A percentile compares a stretch with the other conserved stretches of the same genome.
Conservation (phyloP, 257 asterid genomes). For the Eustoma russellianum region DNA sequence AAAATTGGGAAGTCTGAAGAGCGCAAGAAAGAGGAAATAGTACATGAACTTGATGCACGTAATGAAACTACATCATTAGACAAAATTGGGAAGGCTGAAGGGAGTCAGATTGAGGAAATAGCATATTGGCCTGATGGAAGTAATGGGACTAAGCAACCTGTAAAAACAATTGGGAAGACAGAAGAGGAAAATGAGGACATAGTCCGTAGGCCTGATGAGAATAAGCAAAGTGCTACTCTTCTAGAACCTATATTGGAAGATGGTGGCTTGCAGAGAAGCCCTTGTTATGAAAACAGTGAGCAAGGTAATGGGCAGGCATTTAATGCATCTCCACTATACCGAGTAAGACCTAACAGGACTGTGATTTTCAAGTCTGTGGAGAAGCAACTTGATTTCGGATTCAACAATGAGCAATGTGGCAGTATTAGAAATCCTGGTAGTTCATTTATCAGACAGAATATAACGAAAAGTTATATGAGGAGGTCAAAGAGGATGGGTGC, state of each 20-base stretch:
- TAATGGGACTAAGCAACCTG: no score
- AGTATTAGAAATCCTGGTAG: slow-evolving; percentile 26
- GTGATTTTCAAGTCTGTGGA: slow-evolving; percentile 67
- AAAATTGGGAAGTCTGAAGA: slow-evolving; percentile 16
- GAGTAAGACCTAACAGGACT: slow-evolving; percentile 60
- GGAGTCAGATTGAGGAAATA: slow-evolving; percentile 13
- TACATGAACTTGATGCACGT: no score
- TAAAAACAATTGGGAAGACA: no score
- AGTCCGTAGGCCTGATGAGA: no score
- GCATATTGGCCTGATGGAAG: no score
- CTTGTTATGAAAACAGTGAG: slow-evolving; percentile 24
- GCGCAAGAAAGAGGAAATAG: slow-evolving; percentile 6
- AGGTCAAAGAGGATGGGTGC: slow-evolving; percentile 51
- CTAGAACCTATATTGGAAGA: slow-evolving; percentile 12
- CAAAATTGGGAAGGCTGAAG: slow-evolving; percentile 22
- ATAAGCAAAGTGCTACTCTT: no score
- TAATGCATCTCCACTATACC: slow-evolving; percentile 85
- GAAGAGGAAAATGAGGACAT: no score
- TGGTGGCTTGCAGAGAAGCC: slow-evolving; percentile 20
- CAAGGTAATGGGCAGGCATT: slow-evolving; percentile 32
- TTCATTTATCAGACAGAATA: slow-evolving; percentile 29
- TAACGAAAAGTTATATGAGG: slow-evolving; percentile 39
- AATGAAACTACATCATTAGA: slow-evolving; percentile 7
- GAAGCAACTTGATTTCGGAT: slow-evolving; percentile 80
- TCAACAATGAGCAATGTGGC: slow-evolving; percentile 26